Evolutionary conservation across 495 filamentous ascomycete genomes (phyloP).

Genomic region (Symbiotaphrina buchneri): DNA sequence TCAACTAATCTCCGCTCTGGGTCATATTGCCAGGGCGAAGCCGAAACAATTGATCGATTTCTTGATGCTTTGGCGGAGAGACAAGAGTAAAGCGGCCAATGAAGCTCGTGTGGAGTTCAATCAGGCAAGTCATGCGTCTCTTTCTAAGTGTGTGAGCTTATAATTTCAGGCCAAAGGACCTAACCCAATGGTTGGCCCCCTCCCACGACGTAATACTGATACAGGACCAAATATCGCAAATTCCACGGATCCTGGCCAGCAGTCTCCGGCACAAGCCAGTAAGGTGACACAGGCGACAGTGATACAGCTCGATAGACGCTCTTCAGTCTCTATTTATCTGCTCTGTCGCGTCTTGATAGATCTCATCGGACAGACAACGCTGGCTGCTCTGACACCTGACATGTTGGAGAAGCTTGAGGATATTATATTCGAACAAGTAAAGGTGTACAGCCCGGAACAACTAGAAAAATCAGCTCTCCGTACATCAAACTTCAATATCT

Average conservation of each 20-base stretch:
- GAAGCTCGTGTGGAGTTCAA: constrained; percentile 35
- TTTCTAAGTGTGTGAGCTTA: too few relatives aligned
- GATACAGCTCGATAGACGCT: constrained; percentile 59
- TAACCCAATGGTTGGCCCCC: too few relatives aligned
- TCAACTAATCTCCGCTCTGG: constrained; percentile 79
- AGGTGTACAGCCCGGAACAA: constrained; percentile 65
- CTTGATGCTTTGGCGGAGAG: constrained; percentile 92
- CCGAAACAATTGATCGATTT: constrained; percentile 92
- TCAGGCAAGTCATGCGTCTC: constrained; percentile 24
- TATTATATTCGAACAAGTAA: constrained; percentile 84
- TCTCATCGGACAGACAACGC: constrained; percentile 72
- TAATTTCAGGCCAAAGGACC: too few relatives aligned
- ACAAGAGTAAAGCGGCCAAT: constrained; percentile 70
- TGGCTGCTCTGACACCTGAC: constrained; percentile 59
- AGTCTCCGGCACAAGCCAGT: too few relatives aligned
- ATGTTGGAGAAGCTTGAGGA: constrained; percentile 81
- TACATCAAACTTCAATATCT: constrained; percentile 86
- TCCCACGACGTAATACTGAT: too few relatives aligned
- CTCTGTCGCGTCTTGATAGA: constrained; percentile 86
- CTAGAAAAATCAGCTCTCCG: constrained; percentile 57
- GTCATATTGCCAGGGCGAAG: constrained; percentile 80
- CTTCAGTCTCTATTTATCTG: constrained; percentile 82
- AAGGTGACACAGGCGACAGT: constrained; percentile 54
- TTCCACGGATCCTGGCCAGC: too few relatives aligned
- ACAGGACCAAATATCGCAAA: too few relatives aligned